A percentile compares a stretch with the other conserved stretches of the same genome.
These are phyloP conservation scores for Plasmodium knowlesi DNA, from an alignment of 169 alveolate species.

Conservation along the genomic window DNA sequence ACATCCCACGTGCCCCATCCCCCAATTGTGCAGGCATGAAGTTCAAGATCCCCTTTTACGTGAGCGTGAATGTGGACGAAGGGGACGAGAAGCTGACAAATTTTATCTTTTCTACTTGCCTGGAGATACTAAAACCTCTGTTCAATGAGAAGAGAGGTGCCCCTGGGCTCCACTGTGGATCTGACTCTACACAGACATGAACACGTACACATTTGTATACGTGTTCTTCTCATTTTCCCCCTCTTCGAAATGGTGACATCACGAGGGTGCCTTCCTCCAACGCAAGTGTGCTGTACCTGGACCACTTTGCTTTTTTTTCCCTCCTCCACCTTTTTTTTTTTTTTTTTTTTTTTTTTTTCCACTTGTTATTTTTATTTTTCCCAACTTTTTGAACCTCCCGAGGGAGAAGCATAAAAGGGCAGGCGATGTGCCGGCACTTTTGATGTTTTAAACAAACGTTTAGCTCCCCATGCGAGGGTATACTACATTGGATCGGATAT, in stretches of 20 bases:
- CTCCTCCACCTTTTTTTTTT: no score
- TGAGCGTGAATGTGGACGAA: constrained; percentile 66
- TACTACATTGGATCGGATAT: background rate
- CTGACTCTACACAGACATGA: background rate
- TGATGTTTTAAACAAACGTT: background rate
- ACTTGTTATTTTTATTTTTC: background rate
- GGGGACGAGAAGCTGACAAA: constrained; percentile 53
- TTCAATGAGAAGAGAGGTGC: background rate
- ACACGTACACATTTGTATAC: background rate
- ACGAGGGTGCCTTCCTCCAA: background rate
- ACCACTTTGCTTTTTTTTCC: background rate
- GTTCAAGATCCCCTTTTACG: constrained; percentile 66
- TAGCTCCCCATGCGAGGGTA: background rate
- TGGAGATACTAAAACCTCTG: constrained; percentile 30
- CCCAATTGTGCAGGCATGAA: constrained; percentile 12
- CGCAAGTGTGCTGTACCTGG: background rate
- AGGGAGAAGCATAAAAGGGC: background rate
- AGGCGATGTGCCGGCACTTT: background rate
- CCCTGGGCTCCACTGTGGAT: no score
- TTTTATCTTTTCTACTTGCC: constrained; percentile 43
- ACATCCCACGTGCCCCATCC: background rate
- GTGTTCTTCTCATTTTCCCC: background rate
- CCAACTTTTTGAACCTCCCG: background rate
- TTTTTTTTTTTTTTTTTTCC: background rate
- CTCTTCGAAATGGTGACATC: background rate